Conservation (phyloP, 805 yeast genomes). For the Spathaspora girioi region DNA sequence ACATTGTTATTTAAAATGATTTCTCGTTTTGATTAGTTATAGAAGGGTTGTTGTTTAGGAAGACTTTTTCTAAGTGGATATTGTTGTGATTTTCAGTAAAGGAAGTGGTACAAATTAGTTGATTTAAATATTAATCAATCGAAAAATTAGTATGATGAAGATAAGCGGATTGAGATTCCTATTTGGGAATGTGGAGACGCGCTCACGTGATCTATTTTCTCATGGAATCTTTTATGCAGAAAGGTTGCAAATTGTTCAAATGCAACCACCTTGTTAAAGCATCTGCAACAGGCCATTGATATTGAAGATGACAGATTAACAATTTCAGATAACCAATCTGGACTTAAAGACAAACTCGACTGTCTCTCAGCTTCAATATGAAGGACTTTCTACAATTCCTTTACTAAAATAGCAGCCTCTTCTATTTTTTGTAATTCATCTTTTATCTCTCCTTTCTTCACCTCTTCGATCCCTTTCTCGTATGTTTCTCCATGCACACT, state of each 20-base stretch:
- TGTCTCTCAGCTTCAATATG: no score
- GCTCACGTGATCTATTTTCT: background rate
- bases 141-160: background rate
- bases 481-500: no score
- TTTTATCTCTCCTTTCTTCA: no score
- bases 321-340: no score
- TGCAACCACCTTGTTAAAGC: background rate
- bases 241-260: no score
- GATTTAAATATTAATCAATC: background rate
- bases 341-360: no score
- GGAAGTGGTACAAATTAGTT: background rate
- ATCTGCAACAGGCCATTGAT: no score
- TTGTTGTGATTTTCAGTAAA: background rate
- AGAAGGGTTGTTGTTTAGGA: background rate
- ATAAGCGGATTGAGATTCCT: slow-evolving; percentile 8
- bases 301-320: no score
- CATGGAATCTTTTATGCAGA: background rate
- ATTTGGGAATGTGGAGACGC: slow-evolving; percentile 4
- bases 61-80: background rate
- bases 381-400: no score
- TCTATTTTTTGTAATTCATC: no score
- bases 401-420: no score
- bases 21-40: background rate
- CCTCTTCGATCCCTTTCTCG: no score
- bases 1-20: background rate